Base-by-base conservation (phyloP, 106 monocot species). In the Hemerocallis citrina region DNA sequence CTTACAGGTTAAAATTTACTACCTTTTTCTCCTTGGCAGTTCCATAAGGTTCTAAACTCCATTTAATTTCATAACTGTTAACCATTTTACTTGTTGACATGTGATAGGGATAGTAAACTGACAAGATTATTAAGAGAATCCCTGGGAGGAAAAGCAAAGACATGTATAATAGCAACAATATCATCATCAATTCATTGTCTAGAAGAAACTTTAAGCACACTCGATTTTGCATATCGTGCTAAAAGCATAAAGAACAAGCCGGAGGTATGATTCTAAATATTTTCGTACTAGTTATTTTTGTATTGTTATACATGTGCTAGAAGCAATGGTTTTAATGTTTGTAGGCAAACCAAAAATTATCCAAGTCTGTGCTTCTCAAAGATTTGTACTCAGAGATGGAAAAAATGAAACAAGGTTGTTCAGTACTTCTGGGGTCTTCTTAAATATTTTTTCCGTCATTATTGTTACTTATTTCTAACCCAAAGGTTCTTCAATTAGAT, bases 171-270 rank as follows among this genome's bases (percentile, higher is more conserved):
- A 68, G 85, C 89, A 52, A 90, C 85, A 29, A 37, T 85, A 50
- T 85, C 85, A 48, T 79, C 89, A 47, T 90, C 81, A 25, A 35
- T 61, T 31, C 68, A 71, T 32, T 85, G 70, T 72, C 66, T 89
- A 38, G 89, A 89, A 65, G 89, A 89, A 68, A 85, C 89, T 42
- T 42, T 90, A 51, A 74, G 75, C 52, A 90, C 89, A 31, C 70
- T 85, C 55, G 85, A 85, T 57, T 90, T 85, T 79, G 89, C 85
- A 64, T 75, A 58, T 52, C 78, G 85, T 49, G 89, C 89, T 28
- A 90, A 82, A 64, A 85, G 60, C 60, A 85, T 90, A 33, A 85
- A 51, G 75, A 90, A 90, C 62, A 90, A 82, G 52, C 89, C 85
- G 31, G 89, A 90, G 89, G 89, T 90, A 40, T 62, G 29, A 71